Evolutionary conservation across 805 yeast species (phyloP).

Genomic region (Metschnikowia baotianmanensis): DNA sequence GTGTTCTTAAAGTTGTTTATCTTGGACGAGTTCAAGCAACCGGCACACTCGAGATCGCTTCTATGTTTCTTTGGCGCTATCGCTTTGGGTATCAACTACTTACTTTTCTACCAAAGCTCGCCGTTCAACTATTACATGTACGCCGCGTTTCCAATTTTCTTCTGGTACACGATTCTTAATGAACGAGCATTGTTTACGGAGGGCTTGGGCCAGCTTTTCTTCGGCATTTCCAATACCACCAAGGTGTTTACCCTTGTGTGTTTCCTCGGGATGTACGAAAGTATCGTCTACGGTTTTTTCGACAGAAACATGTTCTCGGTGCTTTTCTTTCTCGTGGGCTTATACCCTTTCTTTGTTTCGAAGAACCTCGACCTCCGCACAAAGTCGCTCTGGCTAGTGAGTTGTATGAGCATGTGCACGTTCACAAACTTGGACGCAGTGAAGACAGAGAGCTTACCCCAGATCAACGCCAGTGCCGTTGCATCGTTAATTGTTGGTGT

Average conservation of each 20-base stretch:
- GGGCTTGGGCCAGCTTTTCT: slow-evolving; percentile 55
- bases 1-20: slow-evolving; percentile 80
- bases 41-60: slow-evolving; percentile 16
- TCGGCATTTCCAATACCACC: slow-evolving; percentile 47
- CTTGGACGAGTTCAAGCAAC: slow-evolving; percentile 28
- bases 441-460: slow-evolving; percentile 68
- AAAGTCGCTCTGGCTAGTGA: slow-evolving; percentile 54
- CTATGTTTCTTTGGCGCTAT: slow-evolving; percentile 41
- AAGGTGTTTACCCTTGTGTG: slow-evolving; percentile 34
- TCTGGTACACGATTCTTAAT: slow-evolving; percentile 74
- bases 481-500: slow-evolving; percentile 53
- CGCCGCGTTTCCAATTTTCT: slow-evolving; percentile 77
- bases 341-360: slow-evolving; percentile 59
- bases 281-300: slow-evolving; percentile 88
- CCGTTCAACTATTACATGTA: slow-evolving; percentile 89
- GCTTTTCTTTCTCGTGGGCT: slow-evolving; percentile 59
- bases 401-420: slow-evolving; percentile 65
- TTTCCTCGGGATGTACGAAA: slow-evolving; percentile 68
- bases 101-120: slow-evolving; percentile 72
- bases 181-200: slow-evolving; percentile 38
- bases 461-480: slow-evolving; percentile 69
- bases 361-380: slow-evolving; percentile 26
- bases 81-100: slow-evolving; percentile 47
- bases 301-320: slow-evolving; percentile 78
- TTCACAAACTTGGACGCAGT: slow-evolving; percentile 89